Base-by-base conservation (phyloP, 306 rosid genomes). In the Dalbergia cochinchinensis region DNA sequence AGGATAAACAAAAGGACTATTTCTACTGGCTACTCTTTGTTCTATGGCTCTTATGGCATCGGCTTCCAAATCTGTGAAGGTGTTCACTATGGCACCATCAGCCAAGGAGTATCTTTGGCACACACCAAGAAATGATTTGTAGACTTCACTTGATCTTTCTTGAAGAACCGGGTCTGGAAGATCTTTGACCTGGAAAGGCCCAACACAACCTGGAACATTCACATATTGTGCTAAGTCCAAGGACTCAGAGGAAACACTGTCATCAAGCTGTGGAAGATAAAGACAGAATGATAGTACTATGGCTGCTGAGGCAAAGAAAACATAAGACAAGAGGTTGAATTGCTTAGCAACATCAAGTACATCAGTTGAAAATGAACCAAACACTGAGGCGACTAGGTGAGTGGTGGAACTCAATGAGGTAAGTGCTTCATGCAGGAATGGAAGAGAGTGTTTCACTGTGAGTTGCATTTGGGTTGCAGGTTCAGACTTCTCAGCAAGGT, bases 21-120 rank as follows among this genome's bases (percentile, higher is more conserved):
- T 9, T 4, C 7, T 11, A 14, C 11, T 63, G 6, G 3, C 4
- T 13, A 20, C 60, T n/a, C n/a, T 26, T 8, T 64, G 76, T 71
- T 70, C 66, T 6, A 85, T 14, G 39, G 35, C 67, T 44, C 7
- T 71, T 45, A 80, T 39, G 2, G 8, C 37, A 0, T 44, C 45
- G 12, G 14, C 31, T 39, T 84, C 83, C 10, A 84, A 47, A 37
- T 59, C 82, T 4, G 15, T 31, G 77, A 65, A 80, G 22, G 72
- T 79, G 3, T 79, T 86, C 31, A 86, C 11, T 5, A 75, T 50
- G n/a, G 79, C 22, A 31, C 84, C 89, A 50, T 86, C 86, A 4
- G 42, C 82, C 4, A 58, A 39, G 22, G n/a, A 42, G 4, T 71
- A 0, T 31, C 8, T 15, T 15, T 70, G 11, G 15, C 79, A 39